Evolutionary conservation across 2,329 filamentous ascomycete species (phyloP).

Genomic region (Ilyonectria robusta): DNA sequence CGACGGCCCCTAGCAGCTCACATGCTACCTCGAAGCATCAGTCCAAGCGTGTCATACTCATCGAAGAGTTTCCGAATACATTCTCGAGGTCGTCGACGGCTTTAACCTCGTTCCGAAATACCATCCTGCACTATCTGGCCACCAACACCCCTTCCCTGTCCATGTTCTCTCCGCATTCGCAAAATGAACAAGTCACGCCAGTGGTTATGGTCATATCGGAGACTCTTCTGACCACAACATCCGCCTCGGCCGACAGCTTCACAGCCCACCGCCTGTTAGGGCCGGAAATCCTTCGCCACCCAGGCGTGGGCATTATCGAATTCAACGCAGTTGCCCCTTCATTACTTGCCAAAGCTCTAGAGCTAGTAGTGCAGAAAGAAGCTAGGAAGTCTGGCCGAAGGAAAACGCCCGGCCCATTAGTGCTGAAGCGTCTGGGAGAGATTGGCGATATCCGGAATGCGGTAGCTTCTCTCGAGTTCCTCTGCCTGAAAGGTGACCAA

Average conservation of each 20-base stretch:
- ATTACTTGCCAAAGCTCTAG: conserved; percentile 86
- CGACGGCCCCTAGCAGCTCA: conserved; percentile 45
- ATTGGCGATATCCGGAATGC: conserved; percentile 94
- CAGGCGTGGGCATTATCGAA: conserved; percentile 84
- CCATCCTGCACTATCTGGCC: conserved; percentile 82
- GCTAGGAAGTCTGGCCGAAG: conserved; percentile 82
- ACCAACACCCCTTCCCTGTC: conserved; percentile 72
- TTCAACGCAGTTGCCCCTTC: conserved; percentile 95
- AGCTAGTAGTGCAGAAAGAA: conserved; percentile 87
- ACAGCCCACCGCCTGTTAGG: conserved; percentile 93
- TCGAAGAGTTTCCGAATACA: conserved; percentile 88
- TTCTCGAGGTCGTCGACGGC: conserved; percentile 76
- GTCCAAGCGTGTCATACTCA: conserved; percentile 73
- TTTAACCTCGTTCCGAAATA: conserved; percentile 79
- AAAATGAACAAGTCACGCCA: conserved; percentile 71
- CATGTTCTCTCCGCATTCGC: conserved; percentile 59
- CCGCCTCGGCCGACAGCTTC: conserved; percentile 89
- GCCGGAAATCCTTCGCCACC: conserved; percentile 86
- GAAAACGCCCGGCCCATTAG: conserved; percentile 81
- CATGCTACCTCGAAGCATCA: conserved; percentile 36
- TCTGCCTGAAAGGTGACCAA: conserved; percentile 87
- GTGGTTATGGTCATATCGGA: conserved; percentile 94
- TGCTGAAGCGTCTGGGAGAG: conserved; percentile 85
- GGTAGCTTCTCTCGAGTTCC: conserved; percentile 91
- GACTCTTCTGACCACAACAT: conserved; percentile 87